Percentiles rank a stretch among this genome's conserved stretches.
These are phyloP conservation scores for Fusarium tricinctum DNA, from an alignment of 2,329 filamentous ascomycete species.

Conservation along the genomic window DNA sequence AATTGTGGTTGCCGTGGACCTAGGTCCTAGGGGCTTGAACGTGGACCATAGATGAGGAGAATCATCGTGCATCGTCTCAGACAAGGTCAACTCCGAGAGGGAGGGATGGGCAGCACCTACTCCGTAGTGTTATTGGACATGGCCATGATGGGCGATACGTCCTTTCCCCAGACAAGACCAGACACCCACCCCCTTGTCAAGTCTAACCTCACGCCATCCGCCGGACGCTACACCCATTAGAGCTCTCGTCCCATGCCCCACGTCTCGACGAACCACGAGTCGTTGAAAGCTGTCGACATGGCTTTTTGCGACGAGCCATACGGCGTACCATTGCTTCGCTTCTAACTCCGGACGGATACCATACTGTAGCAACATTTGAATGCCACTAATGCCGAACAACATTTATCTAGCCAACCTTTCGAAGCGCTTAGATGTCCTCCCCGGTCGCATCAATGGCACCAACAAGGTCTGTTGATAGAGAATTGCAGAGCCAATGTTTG, in stretches of 20 bases:
- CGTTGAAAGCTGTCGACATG: slow-evolving; percentile 29
- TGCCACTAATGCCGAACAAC: slow-evolving; percentile 30
- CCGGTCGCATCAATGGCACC: slow-evolving; percentile 10
- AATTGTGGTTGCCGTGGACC: slow-evolving; percentile 43
- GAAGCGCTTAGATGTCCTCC: slow-evolving; percentile 21
- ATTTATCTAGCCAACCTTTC: slow-evolving; percentile 30
- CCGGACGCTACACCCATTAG: slow-evolving; percentile 49
- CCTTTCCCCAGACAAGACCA: slow-evolving; percentile 46
- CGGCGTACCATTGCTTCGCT: slow-evolving; percentile 35
- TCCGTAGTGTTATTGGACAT: slow-evolving; percentile 32
- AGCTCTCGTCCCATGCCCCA: slow-evolving; percentile 48
- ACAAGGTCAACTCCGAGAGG: slow-evolving; percentile 33
- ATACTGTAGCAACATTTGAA: slow-evolving; percentile 24
- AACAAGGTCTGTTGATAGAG: not conserved
- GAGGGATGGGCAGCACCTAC: slow-evolving; percentile 25
- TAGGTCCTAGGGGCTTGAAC: slow-evolving; percentile 32
- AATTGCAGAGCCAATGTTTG: not conserved
- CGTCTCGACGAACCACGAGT: slow-evolving; percentile 45
- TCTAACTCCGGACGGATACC: slow-evolving; percentile 7
- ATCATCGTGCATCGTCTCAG: slow-evolving; percentile 41
- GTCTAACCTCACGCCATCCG: slow-evolving; percentile 50
- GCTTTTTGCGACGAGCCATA: slow-evolving; percentile 40
- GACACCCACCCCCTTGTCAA: slow-evolving; percentile 38
- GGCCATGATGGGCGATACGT: slow-evolving; percentile 21
- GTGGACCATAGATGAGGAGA: slow-evolving; percentile 32